Base-by-base conservation (phyloP, 1,284 basidiomycete species). In the Marasmius oreades region DNA sequence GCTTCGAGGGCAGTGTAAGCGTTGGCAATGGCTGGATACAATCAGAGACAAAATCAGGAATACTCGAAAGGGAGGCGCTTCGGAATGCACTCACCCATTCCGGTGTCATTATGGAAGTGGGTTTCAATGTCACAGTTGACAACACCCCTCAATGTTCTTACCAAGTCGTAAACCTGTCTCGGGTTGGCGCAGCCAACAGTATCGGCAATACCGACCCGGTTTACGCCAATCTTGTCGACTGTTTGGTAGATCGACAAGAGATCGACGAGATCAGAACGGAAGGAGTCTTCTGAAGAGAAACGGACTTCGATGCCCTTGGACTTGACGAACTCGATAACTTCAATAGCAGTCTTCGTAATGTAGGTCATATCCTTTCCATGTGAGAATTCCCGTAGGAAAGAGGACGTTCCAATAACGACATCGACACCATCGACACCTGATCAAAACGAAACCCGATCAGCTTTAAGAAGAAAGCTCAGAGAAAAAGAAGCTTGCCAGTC, bases 291-390 rank as follows among this genome's bases (percentile, higher is more conserved):
- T 34, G 96, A 97, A 28, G 96, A 99, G 85, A 99, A 99, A 61
- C 97, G 93, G 72, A 99, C 95, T 79, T 99, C 97, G 70, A 99
- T 98, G 59, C 92, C 92, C 90, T 98, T 99, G 80, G 91, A 94
- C 86, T 99, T 99, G 82, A 99, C 96, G 67, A 92, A 99, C 70
- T 98, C 86, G 75, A 99, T 99, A 66, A 99, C 97, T 76, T 98
- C 96, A 68, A 98, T 95, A 60, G 96, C 91, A 36, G 89, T 92
- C 85, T 98, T 98, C 82, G 97, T 98, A 77, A 99, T 99, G 80
- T 98, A 99, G 54, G 94, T 82, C 93, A 99, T 99, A 75, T 99
- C 97, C 86, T 99, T 99, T 68, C 97, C 97, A 75, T 99, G 97
- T 45, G 96, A 98, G 82, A 96, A 98, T 76, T 99, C 95, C 63